These are phyloP conservation scores for Beauveria pseudobassiana DNA, from an alignment of 2,329 filamentous ascomycete species.

Conservation along the genomic window DNA sequence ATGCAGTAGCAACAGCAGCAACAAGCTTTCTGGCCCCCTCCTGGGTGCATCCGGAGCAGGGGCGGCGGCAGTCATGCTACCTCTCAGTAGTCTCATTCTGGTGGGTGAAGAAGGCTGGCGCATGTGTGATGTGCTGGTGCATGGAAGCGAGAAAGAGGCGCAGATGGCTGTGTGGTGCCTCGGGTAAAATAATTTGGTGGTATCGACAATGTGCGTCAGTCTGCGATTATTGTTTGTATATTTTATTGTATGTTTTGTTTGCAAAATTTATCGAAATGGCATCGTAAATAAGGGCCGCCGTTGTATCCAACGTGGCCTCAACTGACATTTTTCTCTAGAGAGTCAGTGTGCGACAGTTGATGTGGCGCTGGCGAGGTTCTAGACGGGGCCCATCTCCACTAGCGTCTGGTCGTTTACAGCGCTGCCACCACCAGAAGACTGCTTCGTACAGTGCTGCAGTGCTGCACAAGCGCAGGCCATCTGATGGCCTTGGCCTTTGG, in stretches of 20 bases:
- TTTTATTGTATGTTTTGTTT: too few species aligned
- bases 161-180: neutral
- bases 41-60: neutral
- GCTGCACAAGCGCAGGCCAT: too few species aligned
- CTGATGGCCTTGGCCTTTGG: neutral
- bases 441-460: neutral
- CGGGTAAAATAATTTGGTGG: neutral
- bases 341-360: neutral
- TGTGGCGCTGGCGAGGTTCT: neutral
- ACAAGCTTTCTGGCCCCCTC: slow-evolving; percentile 7
- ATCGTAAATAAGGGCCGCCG: too few species aligned
- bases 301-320: too few species aligned
- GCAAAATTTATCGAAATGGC: too few species aligned
- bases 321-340: too few species aligned
- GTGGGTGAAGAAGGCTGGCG: neutral
- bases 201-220: too few species aligned
- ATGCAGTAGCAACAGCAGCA: neutral
- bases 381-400: neutral
- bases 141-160: neutral
- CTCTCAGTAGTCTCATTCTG: neutral
- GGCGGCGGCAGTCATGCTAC: neutral
- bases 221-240: too few species aligned
- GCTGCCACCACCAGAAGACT: neutral
- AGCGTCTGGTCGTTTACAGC: neutral
- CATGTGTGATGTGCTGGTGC: neutral